Percentiles rank a stretch among this genome's conserved stretches.
Evolutionary conservation across 106 monocot genomes (phyloP).

Genomic region (Dendrobium officinale): DNA sequence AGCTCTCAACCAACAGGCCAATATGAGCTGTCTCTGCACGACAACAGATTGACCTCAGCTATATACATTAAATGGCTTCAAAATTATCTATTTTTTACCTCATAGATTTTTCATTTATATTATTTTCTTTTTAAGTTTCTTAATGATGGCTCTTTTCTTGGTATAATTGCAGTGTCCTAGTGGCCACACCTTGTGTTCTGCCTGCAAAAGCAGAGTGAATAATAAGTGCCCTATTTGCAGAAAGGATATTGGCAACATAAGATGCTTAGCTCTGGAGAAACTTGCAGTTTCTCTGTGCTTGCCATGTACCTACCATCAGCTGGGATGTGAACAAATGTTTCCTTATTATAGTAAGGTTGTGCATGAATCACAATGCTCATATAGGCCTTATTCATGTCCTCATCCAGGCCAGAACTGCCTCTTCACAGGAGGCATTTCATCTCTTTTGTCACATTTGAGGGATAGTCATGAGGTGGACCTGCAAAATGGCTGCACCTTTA

Average conservation of each 20-base stretch:
- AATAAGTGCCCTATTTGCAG: slow-evolving; percentile 48
- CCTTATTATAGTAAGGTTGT: slow-evolving; percentile 32
- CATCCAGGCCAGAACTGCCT: slow-evolving; percentile 41
- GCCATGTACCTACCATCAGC: slow-evolving; percentile 27
- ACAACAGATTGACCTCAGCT: background rate
- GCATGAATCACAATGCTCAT: slow-evolving; percentile 31
- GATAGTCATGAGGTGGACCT: slow-evolving; percentile 39
- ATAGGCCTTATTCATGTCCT: slow-evolving; percentile 35
- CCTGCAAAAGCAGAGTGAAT: slow-evolving; percentile 36
- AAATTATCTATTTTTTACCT: background rate
- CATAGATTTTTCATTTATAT: too few relatives aligned
- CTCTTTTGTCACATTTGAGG: slow-evolving; percentile 27
- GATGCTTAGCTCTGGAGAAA: slow-evolving; percentile 46
- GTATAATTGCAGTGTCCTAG: slow-evolving; percentile 37
- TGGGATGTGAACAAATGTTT: slow-evolving; percentile 31
- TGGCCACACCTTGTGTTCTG: slow-evolving; percentile 35
- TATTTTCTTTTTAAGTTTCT: background rate
- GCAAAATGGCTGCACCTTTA: slow-evolving; percentile 35
- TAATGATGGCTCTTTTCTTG: background rate
- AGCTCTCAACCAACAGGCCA: too few relatives aligned
- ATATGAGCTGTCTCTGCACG: background rate
- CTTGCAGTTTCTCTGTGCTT: slow-evolving; percentile 31
- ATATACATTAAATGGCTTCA: background rate
- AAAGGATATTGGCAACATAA: slow-evolving; percentile 40
- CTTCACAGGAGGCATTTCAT: slow-evolving; percentile 24